Percentiles rank a stretch among this genome's conserved stretches.
Conservation (phyloP, 23 red algal species). For the Gracilaria domingensis region DNA sequence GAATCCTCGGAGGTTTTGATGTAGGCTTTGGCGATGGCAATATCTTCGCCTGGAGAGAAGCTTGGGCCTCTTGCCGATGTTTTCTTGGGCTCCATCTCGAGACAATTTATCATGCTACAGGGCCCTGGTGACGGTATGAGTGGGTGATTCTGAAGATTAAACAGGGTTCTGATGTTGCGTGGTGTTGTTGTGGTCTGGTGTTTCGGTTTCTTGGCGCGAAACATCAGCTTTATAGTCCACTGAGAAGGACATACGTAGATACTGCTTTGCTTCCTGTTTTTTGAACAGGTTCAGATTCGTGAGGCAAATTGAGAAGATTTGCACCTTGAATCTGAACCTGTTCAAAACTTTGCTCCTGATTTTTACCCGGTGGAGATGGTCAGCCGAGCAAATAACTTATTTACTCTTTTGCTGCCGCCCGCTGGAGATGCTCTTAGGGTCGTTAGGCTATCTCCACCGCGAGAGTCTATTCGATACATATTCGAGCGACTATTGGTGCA, state of each 20-base stretch:
- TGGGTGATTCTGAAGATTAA: too few species aligned
- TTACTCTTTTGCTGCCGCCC: constrained; percentile 31
- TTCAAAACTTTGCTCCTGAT: constrained; percentile 31
- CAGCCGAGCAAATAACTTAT: not conserved
- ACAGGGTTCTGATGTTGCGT: too few species aligned
- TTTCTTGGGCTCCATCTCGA: constrained; percentile 40
- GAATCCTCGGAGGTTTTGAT: constrained; percentile 20
- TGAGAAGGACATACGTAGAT: not conserved
- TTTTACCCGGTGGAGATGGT: not conserved
- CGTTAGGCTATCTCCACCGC: too few species aligned
- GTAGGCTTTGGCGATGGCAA: not conserved
- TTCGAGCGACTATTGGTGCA: too few species aligned
- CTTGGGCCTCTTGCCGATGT: not conserved
- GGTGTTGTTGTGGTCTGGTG: not conserved
- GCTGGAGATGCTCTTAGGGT: constrained; percentile 37
- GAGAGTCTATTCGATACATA: too few species aligned
- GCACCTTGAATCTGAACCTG: not conserved
- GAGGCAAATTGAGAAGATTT: not conserved
- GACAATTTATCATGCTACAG: not conserved
- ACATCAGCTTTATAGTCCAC: not conserved
- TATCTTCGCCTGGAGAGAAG: not conserved
- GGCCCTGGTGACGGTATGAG: too few species aligned
- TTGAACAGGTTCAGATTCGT: constrained; percentile 2
- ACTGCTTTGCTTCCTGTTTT: not conserved
- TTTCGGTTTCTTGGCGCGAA: constrained; percentile 4